Percentiles rank a stretch among this genome's conserved stretches.
phyloP scores from a whole-genome alignment of 2,329 filamentous ascomycete genomes.

The Talaromyces sp. region DNA sequence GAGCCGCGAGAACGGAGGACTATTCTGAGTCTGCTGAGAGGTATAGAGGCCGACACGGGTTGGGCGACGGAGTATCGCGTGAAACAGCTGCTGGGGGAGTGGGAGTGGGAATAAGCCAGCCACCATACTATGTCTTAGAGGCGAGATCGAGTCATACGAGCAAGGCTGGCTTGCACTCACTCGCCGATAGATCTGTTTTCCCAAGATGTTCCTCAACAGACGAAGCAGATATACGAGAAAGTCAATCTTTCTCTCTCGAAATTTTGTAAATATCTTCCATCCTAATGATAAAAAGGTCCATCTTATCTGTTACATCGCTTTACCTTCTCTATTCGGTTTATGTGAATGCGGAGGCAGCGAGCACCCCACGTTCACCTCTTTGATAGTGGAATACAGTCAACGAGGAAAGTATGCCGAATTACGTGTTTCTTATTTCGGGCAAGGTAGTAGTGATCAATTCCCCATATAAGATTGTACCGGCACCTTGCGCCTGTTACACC shows the following conservation, averaged over 20 bases:
- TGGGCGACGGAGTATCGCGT: slow-evolving; percentile 61
- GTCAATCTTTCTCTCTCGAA: background rate
- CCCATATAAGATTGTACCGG: too few relatives aligned
- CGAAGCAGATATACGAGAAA: too few relatives aligned
- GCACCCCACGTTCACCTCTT: background rate
- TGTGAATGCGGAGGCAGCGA: background rate
- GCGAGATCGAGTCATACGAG: background rate
- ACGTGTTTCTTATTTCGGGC: too few relatives aligned
- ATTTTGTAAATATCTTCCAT: background rate
- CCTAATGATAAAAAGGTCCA: background rate
- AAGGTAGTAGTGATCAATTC: too few relatives aligned
- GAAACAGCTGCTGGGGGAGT: slow-evolving; percentile 45
- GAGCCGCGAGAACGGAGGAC: slow-evolving; percentile 50
- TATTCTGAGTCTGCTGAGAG: slow-evolving; percentile 52
- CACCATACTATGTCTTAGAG: background rate
- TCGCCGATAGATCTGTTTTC: too few relatives aligned
- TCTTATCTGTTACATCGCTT: background rate
- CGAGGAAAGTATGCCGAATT: background rate
- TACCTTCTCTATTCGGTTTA: background rate
- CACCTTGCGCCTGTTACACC: too few relatives aligned
- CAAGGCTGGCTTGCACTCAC: too few relatives aligned
- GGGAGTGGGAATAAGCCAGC: slow-evolving; percentile 26
- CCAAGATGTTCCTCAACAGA: too few relatives aligned
- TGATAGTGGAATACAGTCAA: background rate
- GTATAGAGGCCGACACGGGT: slow-evolving; percentile 59